These are phyloP conservation scores for Lophiostoma macrostomum DNA, from an alignment of 495 filamentous ascomycete species.

Conservation along the genomic window DNA sequence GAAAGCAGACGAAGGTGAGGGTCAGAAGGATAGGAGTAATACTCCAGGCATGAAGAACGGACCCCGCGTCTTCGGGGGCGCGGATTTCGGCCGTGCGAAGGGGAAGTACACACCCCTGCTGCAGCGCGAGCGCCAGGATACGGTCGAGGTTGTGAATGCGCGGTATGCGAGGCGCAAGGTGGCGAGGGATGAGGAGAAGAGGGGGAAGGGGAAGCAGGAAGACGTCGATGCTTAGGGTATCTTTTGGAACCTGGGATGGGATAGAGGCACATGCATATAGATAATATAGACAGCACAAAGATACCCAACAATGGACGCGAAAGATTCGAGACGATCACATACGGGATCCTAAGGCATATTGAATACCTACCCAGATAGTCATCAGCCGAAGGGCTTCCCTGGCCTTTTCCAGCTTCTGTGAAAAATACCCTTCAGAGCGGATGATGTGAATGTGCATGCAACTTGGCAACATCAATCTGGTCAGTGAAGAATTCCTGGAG, in stretches of 20 bases:
- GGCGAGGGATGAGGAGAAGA: constrained; percentile 31
- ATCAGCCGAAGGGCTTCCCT: too few species aligned
- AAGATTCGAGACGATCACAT: too few species aligned
- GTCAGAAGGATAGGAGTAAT: neutral
- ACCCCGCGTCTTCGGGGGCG: constrained; percentile 24
- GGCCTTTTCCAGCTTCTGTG: too few species aligned
- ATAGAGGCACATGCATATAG: neutral
- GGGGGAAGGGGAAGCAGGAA: neutral
- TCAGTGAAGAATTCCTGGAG: too few species aligned
- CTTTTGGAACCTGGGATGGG: neutral
- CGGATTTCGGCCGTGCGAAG: constrained; percentile 17
- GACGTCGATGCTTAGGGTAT: constrained; percentile 18
- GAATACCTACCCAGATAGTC: too few species aligned
- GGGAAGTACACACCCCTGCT: constrained; percentile 64
- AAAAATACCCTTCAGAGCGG: too few species aligned
- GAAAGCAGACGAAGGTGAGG: neutral
- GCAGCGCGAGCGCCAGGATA: constrained; percentile 59
- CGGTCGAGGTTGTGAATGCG: constrained; percentile 70
- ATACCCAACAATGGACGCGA: too few species aligned
- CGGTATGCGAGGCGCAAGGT: constrained; percentile 71
- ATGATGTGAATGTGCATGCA: too few species aligned
- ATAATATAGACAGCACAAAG: too few species aligned
- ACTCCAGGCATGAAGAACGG: neutral
- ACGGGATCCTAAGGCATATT: too few species aligned
- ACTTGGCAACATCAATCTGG: too few species aligned